A percentile compares a stretch with the other conserved stretches of the same genome.
Evolutionary conservation across 2,329 filamentous ascomycete species (phyloP).

Genomic region (Cladophialophora yegresii): DNA sequence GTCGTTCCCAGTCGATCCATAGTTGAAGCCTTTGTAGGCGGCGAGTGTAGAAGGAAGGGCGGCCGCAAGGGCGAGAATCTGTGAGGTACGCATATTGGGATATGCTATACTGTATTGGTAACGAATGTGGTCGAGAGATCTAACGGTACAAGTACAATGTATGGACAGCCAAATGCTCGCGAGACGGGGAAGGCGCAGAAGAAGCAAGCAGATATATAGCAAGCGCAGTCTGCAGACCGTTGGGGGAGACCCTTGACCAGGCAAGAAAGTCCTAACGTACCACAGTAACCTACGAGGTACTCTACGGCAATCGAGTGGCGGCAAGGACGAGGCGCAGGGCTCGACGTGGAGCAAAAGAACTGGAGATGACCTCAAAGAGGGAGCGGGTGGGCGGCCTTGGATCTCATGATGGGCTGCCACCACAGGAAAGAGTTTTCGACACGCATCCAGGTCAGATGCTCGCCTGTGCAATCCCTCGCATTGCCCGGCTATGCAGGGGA

Average conservation of each 20-base stretch:
- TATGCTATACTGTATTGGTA: conserved; percentile 7
- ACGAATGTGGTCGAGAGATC: conserved; percentile 13
- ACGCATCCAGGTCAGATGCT: neutral
- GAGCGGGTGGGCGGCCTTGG: neutral
- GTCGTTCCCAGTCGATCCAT: conserved; percentile 47
- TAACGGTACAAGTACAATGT: conserved; percentile 1
- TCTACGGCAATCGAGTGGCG: conserved; percentile 13
- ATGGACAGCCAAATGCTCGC: neutral
- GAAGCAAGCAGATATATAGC: conserved; percentile 1
- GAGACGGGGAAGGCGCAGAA: neutral
- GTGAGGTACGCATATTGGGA: conserved; percentile 38
- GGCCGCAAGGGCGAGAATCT: conserved; percentile 40
- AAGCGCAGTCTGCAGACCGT: conserved; percentile 4
- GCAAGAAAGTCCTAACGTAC: neutral
- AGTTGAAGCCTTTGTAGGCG: conserved; percentile 52
- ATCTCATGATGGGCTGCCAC: neutral
- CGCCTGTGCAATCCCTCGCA: neutral
- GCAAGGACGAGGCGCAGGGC: conserved; percentile 23
- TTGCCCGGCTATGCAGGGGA: neutral
- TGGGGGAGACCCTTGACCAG: conserved; percentile 3
- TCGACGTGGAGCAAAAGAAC: conserved; percentile 2
- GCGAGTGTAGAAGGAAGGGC: conserved; percentile 38
- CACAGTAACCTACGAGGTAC: no score
- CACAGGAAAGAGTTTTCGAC: conserved; percentile 1
- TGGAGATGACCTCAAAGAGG: neutral